These are phyloP conservation scores for Aspergillus floridensis DNA, from an alignment of 2,329 filamentous ascomycete genomes.

Conservation along the genomic window DNA sequence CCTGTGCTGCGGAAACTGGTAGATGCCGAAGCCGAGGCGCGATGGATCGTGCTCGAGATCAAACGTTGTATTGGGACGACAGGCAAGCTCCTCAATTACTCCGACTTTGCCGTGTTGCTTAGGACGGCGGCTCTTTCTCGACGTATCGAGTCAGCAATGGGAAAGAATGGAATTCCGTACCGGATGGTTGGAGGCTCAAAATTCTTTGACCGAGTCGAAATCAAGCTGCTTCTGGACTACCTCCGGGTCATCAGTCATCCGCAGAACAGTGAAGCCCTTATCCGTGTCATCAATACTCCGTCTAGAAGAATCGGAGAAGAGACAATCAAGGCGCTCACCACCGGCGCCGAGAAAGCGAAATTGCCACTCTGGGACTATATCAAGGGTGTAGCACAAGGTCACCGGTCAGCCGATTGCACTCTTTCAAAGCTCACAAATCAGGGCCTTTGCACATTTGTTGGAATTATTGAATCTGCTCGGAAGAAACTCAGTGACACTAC, in stretches of 20 bases:
- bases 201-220: conserved; percentile 88
- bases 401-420: conserved; percentile 51
- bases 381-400: conserved; percentile 56
- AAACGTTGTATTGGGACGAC: conserved; percentile 67
- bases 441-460: background rate
- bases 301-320: conserved; percentile 75
- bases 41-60: conserved; percentile 87
- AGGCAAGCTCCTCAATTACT: conserved; percentile 67
- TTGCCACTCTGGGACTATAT: conserved; percentile 76
- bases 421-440: conserved; percentile 49
- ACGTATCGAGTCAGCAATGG: conserved; percentile 79
- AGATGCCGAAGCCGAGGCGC: conserved; percentile 69
- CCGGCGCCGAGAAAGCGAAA: conserved; percentile 70
- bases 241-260: conserved; percentile 80
- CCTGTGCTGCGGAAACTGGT: conserved; percentile 77
- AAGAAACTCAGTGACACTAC: conserved; percentile 53
- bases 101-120: conserved; percentile 84
- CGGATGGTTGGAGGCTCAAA: conserved; percentile 87
- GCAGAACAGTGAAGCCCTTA: conserved; percentile 80
- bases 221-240: conserved; percentile 86
- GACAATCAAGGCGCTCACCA: conserved; percentile 70
- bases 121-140: conserved; percentile 79
- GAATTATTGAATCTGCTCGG: conserved; percentile 55
- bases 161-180: conserved; percentile 79
- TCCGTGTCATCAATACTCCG: conserved; percentile 80